Percentiles rank a stretch among this genome's conserved stretches.
Conservation (phyloP, 192 early-diverging fungal genomes). For the Coemansia sp. region DNA sequence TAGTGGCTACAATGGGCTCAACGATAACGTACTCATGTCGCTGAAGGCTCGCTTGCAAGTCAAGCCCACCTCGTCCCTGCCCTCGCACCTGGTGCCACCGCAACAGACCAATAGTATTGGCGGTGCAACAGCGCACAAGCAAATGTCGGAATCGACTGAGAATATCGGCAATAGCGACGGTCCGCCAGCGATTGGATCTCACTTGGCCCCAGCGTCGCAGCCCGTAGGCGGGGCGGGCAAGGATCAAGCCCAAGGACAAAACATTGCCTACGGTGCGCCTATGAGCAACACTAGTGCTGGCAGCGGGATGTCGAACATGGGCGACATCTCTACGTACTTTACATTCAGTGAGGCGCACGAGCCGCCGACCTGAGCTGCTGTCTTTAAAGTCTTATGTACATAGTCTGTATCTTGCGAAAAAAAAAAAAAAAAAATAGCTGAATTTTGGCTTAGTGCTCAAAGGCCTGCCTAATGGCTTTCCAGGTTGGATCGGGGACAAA, state of each 20-base stretch:
- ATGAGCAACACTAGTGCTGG: background rate
- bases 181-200: background rate
- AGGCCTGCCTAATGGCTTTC: background rate
- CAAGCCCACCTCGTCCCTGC: slow-evolving; percentile 36
- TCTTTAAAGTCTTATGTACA: background rate
- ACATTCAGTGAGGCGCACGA: slow-evolving; percentile 30
- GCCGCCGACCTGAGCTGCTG: background rate
- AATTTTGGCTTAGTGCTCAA: background rate
- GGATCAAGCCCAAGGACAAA: background rate
- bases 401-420: background rate
- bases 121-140: slow-evolving; percentile 8
- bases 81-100: slow-evolving; percentile 25
- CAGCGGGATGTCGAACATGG: background rate
- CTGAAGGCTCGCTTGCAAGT: slow-evolving; percentile 20
- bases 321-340: slow-evolving; percentile 42
- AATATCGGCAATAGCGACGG: background rate
- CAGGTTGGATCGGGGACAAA: background rate
- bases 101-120: background rate
- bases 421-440: background rate
- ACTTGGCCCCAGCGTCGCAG: background rate
- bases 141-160: slow-evolving; percentile 14
- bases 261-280: background rate
- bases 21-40: slow-evolving; percentile 1
- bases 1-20: background rate
- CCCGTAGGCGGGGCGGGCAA: background rate